phyloP scores from a whole-genome alignment of 164 flowering plant genomes.

The Aristolochia contorta region DNA sequence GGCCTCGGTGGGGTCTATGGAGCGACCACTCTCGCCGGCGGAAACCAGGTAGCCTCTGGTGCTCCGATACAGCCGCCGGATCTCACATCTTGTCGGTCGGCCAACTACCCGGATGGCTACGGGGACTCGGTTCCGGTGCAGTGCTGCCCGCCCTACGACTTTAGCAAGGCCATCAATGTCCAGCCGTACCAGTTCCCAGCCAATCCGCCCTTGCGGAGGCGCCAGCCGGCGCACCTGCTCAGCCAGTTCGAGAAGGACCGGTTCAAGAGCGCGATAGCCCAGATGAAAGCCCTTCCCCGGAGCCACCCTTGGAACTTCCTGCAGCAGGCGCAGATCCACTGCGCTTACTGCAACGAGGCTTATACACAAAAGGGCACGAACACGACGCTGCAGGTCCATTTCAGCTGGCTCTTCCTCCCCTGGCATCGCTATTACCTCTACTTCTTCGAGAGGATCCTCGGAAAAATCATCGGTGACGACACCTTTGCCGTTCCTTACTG shows the following conservation, averaged over 20 bases:
- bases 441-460: constrained; percentile 8
- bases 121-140: background rate
- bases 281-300: background rate
- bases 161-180: background rate
- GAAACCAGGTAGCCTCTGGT: background rate
- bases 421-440: constrained; percentile 11
- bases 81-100: background rate
- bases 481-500: constrained; percentile 8
- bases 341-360: constrained; percentile 11
- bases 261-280: constrained; percentile 1
- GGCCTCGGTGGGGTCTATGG: constrained; percentile 5
- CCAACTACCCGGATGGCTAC: background rate
- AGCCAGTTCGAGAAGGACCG: background rate
- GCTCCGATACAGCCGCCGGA: constrained; percentile 5
- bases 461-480: constrained; percentile 3
- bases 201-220: background rate
- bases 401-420: constrained; percentile 12
- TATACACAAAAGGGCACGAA: constrained; percentile 1
- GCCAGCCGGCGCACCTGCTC: constrained; percentile 3
- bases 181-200: background rate
- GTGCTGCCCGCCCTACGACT: constrained; percentile 8
- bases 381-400: constrained; percentile 9
- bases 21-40: constrained; percentile 3
- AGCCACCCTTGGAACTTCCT: constrained; percentile 5
- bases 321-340: constrained; percentile 8